Evolutionary conservation across 306 rosid species (phyloP).

Genomic region (Senna tora): DNA sequence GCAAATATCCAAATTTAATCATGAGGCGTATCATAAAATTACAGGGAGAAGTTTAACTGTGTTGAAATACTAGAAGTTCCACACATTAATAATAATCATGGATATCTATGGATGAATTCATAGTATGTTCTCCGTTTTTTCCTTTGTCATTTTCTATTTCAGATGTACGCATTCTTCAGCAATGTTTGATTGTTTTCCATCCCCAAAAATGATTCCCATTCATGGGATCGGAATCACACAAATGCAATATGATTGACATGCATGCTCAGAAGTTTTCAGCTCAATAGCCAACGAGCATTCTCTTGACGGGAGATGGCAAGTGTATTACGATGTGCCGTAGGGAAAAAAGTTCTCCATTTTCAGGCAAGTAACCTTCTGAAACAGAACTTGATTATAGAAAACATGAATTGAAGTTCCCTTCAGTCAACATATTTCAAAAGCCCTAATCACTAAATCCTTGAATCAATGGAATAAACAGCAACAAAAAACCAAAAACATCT

Average conservation of each 20-base stretch:
- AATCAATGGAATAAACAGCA: background rate
- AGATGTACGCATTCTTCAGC: background rate
- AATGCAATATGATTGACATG: slow-evolving; percentile 26
- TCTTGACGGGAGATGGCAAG: slow-evolving; percentile 12
- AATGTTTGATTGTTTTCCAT: background rate
- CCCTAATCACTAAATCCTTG: slow-evolving; percentile 5
- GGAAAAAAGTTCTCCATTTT: background rate
- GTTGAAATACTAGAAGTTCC: slow-evolving; percentile 22
- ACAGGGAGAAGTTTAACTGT: background rate
- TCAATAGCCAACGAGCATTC: slow-evolving; percentile 33
- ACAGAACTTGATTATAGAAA: slow-evolving; percentile 13
- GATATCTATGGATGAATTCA: slow-evolving; percentile 1
- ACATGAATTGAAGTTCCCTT: background rate
- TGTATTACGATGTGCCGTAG: slow-evolving; percentile 13
- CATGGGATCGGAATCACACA: slow-evolving; percentile 12
- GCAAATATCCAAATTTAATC: slow-evolving; percentile 44
- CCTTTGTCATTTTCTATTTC: slow-evolving; percentile 27
- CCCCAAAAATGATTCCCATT: background rate
- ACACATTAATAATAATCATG: slow-evolving; percentile 2
- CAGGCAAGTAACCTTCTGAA: slow-evolving; percentile 9
- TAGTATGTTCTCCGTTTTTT: background rate
- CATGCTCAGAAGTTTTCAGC: slow-evolving; percentile 26
- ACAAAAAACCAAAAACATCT: slow-evolving; percentile 11
- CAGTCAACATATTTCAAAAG: slow-evolving; percentile 6
- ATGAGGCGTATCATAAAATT: slow-evolving; percentile 4